Evolutionary conservation across 2,329 filamentous ascomycete species (phyloP).

Genomic region (Ophiostoma sp.): DNA sequence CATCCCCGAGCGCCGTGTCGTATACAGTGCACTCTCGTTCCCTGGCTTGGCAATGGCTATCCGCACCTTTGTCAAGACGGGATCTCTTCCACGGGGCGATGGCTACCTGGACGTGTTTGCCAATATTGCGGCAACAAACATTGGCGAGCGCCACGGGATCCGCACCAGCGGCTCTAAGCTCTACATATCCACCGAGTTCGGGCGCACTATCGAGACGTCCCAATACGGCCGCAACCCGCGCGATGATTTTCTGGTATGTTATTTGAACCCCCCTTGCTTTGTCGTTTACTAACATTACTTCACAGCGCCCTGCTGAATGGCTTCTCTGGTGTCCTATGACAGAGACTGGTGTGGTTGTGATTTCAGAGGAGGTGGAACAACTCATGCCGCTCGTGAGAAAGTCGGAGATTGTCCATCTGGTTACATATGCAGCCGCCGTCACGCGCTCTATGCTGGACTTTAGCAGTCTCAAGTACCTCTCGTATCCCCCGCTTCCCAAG

Average conservation of each 20-base stretch:
- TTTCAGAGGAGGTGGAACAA: conserved; percentile 57
- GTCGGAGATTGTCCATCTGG: conserved; percentile 32
- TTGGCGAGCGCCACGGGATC: conserved; percentile 17
- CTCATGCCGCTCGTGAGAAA: conserved; percentile 44
- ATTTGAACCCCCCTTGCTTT: neutral
- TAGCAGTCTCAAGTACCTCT: conserved; percentile 48
- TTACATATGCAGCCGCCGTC: conserved; percentile 53
- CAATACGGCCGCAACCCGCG: conserved; percentile 26
- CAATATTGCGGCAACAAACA: conserved; percentile 13
- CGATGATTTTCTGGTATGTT: conserved; percentile 33
- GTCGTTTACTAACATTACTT: neutral
- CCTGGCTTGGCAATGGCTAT: conserved; percentile 19
- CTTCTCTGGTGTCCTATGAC: conserved; percentile 49
- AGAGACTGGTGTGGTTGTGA: conserved; percentile 50
- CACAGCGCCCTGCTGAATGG: conserved; percentile 51
- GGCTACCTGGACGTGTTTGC: conserved; percentile 15
- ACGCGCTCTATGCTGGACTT: conserved; percentile 57
- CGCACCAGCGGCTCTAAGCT: conserved; percentile 27
- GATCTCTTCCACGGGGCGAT: neutral
- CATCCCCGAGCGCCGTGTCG: neutral
- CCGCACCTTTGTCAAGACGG: conserved; percentile 19
- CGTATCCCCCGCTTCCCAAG: conserved; percentile 43
- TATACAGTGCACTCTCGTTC: conserved; percentile 13
- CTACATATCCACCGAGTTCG: conserved; percentile 44
- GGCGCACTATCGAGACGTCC: conserved; percentile 38